Evolutionary conservation across 257 asterid genomes (phyloP).

Genomic region (Oldenlandia corymbosa): DNA sequence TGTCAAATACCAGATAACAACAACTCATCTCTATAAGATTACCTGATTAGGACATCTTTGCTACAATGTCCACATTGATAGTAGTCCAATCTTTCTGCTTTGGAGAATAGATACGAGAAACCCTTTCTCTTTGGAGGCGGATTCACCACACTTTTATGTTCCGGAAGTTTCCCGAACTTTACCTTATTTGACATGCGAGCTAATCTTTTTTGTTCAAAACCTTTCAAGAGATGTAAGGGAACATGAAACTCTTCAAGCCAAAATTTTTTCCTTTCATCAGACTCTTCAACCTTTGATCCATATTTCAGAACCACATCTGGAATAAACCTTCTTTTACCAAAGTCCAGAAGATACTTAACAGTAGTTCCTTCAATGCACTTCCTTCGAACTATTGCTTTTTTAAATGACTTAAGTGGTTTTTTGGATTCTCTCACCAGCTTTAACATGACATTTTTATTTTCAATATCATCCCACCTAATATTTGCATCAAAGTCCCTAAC

Average conservation of each 20-base stretch:
- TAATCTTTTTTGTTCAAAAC: conserved; percentile 72
- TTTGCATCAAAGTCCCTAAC: conserved; percentile 87
- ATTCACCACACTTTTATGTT: conserved; percentile 25
- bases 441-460: conserved; percentile 36
- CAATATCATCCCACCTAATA: conserved; percentile 79
- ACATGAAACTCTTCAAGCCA: conserved; percentile 89
- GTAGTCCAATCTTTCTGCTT: conserved; percentile 56
- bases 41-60: conserved; percentile 74
- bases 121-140: conserved; percentile 52
- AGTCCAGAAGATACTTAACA: conserved; percentile 80
- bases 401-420: conserved; percentile 64
- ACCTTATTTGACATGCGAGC: conserved; percentile 64
- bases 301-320: conserved; percentile 72
- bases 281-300: conserved; percentile 64
- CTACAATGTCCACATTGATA: conserved; percentile 72
- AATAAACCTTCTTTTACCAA: conserved; percentile 86
- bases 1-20: conserved; percentile 5
- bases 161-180: conserved; percentile 37
- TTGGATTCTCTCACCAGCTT: conserved; percentile 54
- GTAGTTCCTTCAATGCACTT: conserved; percentile 60
- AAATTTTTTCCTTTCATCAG: conserved; percentile 62
- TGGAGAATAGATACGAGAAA: conserved; percentile 67
- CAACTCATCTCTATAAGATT: conserved; percentile 17
- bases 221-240: conserved; percentile 81
- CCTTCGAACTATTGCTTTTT: conserved; percentile 67